Percentiles rank a stretch among this genome's conserved stretches.
Evolutionary conservation across 345 rosid genomes (phyloP).

Genomic region (Passiflora organensis): DNA sequence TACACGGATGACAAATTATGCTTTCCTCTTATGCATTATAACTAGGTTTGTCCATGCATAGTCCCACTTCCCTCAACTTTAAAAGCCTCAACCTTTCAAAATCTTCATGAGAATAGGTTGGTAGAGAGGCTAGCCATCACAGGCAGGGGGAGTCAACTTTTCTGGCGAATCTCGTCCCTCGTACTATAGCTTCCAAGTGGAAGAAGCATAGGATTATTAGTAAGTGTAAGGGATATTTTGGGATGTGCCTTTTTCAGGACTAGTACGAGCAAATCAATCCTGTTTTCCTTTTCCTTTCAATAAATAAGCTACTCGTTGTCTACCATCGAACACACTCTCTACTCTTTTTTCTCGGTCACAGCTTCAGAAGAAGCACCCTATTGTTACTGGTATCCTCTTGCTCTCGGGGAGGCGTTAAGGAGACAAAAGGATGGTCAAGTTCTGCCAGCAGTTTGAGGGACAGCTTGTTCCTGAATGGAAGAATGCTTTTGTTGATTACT

Average conservation of each 20-base stretch:
- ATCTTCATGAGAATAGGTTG: conserved; percentile 9
- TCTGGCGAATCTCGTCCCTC: conserved; percentile 37
- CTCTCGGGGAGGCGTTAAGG: too few relatives aligned
- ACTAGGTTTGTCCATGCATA: neutral
- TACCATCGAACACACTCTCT: conserved; percentile 35
- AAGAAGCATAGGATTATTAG: conserved; percentile 42
- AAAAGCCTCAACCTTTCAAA: conserved; percentile 16
- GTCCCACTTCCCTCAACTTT: conserved; percentile 16
- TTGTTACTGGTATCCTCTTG: neutral
- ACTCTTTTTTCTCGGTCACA: neutral
- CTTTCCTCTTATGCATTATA: neutral
- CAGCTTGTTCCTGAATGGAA: conserved; percentile 99
- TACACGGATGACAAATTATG: neutral
- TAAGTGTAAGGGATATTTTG: conserved; percentile 5
- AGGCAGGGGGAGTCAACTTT: conserved; percentile 23
- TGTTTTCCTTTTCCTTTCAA: conserved; percentile 12
- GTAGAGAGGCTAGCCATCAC: conserved; percentile 10
- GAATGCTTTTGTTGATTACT: conserved; percentile 92
- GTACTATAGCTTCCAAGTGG: conserved; percentile 40
- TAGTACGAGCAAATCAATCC: neutral
- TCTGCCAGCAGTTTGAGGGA: conserved; percentile 79
- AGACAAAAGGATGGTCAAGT: conserved; percentile 59
- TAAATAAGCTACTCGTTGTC: conserved; percentile 40
- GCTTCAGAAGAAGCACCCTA: neutral
- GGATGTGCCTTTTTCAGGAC: conserved; percentile 17